Base-by-base conservation (phyloP, 495 filamentous ascomycete genomes). In the Penicillium roqueforti region DNA sequence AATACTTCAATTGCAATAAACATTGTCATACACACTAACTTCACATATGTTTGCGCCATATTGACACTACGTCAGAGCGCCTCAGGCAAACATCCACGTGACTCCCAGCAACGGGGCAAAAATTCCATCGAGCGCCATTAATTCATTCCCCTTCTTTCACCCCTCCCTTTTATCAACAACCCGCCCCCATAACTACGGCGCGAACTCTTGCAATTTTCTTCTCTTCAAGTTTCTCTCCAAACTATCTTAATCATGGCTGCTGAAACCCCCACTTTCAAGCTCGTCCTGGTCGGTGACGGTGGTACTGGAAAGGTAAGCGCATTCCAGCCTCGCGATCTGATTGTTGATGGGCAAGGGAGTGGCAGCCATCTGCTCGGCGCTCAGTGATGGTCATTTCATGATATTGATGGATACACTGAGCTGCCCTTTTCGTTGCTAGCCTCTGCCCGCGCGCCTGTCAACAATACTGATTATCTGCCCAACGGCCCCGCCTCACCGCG, bases 281-380 rank as follows among this genome's bases (percentile, higher is more conserved):
- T 99, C 68, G 95, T 99, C 63, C 91, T 99, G 69, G 95, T 99
- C 69, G 95, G 95, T 73, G 95, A 99, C 76, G 95, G 95, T 80
- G 95, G 95, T 81, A 99, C 95, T 70, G 95, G 95, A 78, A 99
- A 99, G 91, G 95, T 95, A 78, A 73, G 82, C 80, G 46, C 46
- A 50, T 54, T 53, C 52, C 55, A 52, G 42, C 42, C 20, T 9
- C 14, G 38, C 48, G 36, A 19, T 26, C 53, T 34, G 36, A 43
- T 58, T 41, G 20, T 36, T 34, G 49, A 56, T 54, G 43, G 36
- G 44, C 10, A 28, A 10, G 31, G 23, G 42, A 38, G 47, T 39
- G 42, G 37, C 19, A 13, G 14, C 38, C 43, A 6, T 53, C 25
- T 29, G 25, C 18, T 32, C 20, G 22, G 40, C 25, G 25, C 18